Evolutionary conservation across 495 filamentous ascomycete genomes (phyloP).

Genomic region (Podospora bellae-mahoneyi): DNA sequence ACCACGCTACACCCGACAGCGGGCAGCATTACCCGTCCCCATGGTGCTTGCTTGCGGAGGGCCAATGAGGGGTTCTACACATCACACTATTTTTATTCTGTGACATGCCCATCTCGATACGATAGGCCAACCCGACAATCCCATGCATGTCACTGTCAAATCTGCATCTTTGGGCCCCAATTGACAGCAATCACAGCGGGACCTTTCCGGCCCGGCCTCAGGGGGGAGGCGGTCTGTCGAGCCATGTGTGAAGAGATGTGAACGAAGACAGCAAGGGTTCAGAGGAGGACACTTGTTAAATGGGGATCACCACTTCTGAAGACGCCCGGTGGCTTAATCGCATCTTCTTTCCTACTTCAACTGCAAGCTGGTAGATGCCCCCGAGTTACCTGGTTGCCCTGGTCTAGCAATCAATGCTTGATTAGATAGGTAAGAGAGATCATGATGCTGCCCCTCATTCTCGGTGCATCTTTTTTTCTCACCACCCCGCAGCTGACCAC

Average conservation of each 20-base stretch:
- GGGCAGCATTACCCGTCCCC: not conserved
- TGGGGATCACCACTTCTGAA: not conserved
- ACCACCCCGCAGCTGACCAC: not conserved
- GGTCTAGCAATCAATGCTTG: not conserved
- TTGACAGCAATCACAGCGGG: no score
- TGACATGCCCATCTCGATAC: not conserved
- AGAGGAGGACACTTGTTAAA: not conserved
- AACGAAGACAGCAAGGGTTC: not conserved
- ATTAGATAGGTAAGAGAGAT: not conserved
- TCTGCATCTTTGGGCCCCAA: not conserved
- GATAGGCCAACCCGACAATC: not conserved
- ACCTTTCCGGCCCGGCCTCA: not conserved
- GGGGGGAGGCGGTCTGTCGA: not conserved
- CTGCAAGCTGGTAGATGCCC: not conserved
- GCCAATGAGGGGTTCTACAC: no score
- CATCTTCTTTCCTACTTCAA: not conserved
- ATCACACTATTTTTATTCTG: not conserved
- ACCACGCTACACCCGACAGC: no score
- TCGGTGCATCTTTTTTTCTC: not conserved
- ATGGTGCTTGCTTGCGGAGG: no score
- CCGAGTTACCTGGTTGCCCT: not conserved
- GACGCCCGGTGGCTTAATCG: not conserved
- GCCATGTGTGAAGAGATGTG: not conserved
- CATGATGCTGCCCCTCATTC: not conserved
- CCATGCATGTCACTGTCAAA: not conserved